phyloP scores from a whole-genome alignment of 306 rosid genomes.

The Cucumis hystrix region DNA sequence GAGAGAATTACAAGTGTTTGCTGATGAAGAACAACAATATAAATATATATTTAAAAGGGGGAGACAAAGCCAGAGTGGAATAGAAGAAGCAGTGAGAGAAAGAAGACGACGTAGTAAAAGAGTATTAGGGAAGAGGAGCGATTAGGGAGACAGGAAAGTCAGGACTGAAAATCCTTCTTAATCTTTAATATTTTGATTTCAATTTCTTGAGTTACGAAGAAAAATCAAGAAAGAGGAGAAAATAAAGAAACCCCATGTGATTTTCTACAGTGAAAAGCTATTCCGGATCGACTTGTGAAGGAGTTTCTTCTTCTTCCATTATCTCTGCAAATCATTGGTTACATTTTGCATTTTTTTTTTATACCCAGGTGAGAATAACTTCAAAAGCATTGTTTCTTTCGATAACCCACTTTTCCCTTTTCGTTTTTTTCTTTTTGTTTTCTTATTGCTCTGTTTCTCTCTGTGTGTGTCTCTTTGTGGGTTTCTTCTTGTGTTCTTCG shows the following conservation, averaged over 20 bases:
- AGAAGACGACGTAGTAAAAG: slow-evolving; percentile 2
- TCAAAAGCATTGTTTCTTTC: slow-evolving; percentile 14
- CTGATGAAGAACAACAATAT: slow-evolving; percentile 6
- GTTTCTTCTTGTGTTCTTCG: slow-evolving; percentile 39
- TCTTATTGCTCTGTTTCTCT: background rate
- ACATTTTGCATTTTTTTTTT: background rate
- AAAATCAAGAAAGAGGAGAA: background rate
- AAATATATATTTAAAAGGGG: slow-evolving; percentile 4
- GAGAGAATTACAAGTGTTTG: slow-evolving; percentile 5
- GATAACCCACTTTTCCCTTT: slow-evolving; percentile 3
- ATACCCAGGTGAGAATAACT: slow-evolving; percentile 5
- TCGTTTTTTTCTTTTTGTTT: slow-evolving; percentile 6
- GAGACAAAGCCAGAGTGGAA: slow-evolving; percentile 2
- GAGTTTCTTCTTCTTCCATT: slow-evolving; percentile 7
- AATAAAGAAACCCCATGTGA: slow-evolving; percentile 9
- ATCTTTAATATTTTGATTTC: slow-evolving; percentile 46
- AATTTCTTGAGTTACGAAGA: slow-evolving; percentile 27
- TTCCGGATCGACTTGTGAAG: slow-evolving; percentile 15
- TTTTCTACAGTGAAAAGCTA: background rate
- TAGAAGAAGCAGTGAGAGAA: background rate
- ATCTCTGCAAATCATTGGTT: slow-evolving; percentile 7
- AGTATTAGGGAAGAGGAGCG: slow-evolving; percentile 15
- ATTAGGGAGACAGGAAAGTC: slow-evolving; percentile 25
- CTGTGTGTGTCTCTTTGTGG: slow-evolving; percentile 14
- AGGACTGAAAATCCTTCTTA: slow-evolving; percentile 59